A percentile compares a stretch with the other conserved stretches of the same genome.
phyloP scores from a whole-genome alignment of 169 alveolate species.

The Neospora caninum region DNA sequence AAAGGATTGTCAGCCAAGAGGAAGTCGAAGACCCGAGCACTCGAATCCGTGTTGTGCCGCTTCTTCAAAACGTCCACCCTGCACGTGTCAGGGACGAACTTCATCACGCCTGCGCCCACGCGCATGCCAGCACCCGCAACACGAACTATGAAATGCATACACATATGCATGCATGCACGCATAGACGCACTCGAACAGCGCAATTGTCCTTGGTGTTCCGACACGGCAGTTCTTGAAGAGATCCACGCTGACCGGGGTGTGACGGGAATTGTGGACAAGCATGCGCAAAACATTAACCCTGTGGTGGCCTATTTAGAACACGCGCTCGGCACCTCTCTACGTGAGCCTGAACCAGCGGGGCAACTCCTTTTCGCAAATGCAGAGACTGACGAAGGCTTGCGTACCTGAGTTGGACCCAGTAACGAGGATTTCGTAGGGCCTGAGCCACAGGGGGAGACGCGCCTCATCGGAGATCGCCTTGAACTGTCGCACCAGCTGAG shows the following conservation, averaged over 20 bases:
- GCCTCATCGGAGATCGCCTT: conserved; percentile 86
- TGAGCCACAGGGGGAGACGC: conserved; percentile 89
- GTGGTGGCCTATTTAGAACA: too few relatives aligned
- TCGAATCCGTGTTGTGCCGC: conserved; percentile 69
- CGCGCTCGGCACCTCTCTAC: too few relatives aligned
- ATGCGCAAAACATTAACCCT: too few relatives aligned
- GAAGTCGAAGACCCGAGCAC: conserved; percentile 54
- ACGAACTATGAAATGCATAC: neutral
- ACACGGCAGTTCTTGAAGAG: too few relatives aligned
- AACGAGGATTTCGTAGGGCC: conserved; percentile 94
- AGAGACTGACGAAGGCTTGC: neutral
- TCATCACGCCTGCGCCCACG: conserved; percentile 65
- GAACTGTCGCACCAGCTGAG: conserved; percentile 92
- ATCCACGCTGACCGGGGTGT: too few relatives aligned
- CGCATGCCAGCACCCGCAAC: neutral
- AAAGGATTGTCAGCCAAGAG: conserved; percentile 67
- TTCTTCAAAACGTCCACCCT: conserved; percentile 86
- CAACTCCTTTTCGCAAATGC: neutral
- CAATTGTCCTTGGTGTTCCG: too few relatives aligned
- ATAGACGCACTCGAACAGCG: too few relatives aligned
- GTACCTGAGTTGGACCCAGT: conserved; percentile 95
- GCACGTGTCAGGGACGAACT: conserved; percentile 82
- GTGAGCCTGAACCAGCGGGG: neutral
- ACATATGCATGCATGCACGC: too few relatives aligned
- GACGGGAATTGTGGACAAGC: too few relatives aligned